Conservation (phyloP, 768 basidiomycete genomes). For the Pholiota microspora region DNA sequence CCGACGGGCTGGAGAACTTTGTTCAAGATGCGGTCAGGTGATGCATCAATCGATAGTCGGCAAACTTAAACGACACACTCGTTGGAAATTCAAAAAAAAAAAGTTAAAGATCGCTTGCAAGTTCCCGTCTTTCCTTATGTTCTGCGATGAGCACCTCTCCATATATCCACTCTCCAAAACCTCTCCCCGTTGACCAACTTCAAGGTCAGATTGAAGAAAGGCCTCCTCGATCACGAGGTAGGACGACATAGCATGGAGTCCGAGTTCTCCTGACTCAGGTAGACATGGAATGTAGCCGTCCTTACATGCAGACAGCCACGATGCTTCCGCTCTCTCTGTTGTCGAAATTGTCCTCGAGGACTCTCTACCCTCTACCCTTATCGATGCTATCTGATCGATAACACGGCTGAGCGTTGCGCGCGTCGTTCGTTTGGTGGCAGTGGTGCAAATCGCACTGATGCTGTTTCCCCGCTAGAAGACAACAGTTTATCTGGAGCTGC, state of each 20-base stretch:
- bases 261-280: not conserved
- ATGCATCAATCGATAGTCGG: not conserved
- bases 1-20: not conserved
- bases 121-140: not conserved
- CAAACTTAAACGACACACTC: not conserved
- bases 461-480: not conserved
- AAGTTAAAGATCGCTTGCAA: not conserved
- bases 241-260: not conserved
- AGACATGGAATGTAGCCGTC: not conserved
- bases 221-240: slow-evolving; percentile 2
- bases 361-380: not conserved
- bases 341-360: not conserved
- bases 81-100: not conserved
- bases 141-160: not conserved
- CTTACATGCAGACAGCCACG: slow-evolving; percentile 1
- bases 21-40: not conserved
- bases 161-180: too few relatives aligned
- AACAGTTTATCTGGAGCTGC: too few relatives aligned
- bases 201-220: not conserved
- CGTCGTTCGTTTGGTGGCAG: not conserved
- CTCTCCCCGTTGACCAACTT: not conserved
- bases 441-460: not conserved
- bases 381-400: slow-evolving; percentile 3
- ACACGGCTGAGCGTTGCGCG: not conserved
- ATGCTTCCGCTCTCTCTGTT: not conserved